Percentiles rank a stretch among this genome's conserved stretches.
phyloP scores from a whole-genome alignment of 2,329 filamentous ascomycete genomes.

The Neofusicoccum parvum region DNA sequence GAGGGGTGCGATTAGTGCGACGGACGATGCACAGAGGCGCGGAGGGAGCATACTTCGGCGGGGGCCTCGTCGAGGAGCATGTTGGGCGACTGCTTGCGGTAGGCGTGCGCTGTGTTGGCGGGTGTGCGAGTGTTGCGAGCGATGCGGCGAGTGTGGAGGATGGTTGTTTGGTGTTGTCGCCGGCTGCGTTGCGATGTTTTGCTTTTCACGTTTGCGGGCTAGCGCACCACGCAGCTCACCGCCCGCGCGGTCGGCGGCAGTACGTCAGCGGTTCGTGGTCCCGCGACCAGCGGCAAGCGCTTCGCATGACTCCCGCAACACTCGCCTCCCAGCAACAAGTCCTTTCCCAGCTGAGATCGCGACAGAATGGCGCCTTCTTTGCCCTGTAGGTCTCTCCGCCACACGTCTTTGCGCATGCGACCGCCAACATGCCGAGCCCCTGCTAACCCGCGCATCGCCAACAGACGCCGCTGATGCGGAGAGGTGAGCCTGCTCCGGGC shows the following conservation, averaged over 20 bases:
- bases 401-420: too few species aligned
- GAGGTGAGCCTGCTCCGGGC: conserved; percentile 61
- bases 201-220: conserved; percentile 17
- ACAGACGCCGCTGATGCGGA: conserved; percentile 97
- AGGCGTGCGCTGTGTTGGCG: background rate
- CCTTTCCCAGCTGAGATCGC: background rate
- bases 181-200: conserved; percentile 5
- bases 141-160: background rate
- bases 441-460: conserved; percentile 22
- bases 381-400: conserved; percentile 5
- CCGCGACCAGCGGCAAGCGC: background rate
- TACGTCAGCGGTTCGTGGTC: conserved; percentile 16
- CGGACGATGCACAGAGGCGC: conserved; percentile 4
- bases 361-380: conserved; percentile 16
- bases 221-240: background rate
- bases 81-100: conserved; percentile 41
- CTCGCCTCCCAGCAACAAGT: background rate
- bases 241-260: conserved; percentile 3
- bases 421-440: background rate
- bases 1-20: background rate
- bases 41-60: conserved; percentile 64
- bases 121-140: background rate
- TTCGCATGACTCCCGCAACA: background rate
- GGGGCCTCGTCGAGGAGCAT: conserved; percentile 97
- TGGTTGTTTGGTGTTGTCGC: background rate